phyloP scores from a whole-genome alignment of 139 green algal species.

The Zygnema cylindricum region DNA sequence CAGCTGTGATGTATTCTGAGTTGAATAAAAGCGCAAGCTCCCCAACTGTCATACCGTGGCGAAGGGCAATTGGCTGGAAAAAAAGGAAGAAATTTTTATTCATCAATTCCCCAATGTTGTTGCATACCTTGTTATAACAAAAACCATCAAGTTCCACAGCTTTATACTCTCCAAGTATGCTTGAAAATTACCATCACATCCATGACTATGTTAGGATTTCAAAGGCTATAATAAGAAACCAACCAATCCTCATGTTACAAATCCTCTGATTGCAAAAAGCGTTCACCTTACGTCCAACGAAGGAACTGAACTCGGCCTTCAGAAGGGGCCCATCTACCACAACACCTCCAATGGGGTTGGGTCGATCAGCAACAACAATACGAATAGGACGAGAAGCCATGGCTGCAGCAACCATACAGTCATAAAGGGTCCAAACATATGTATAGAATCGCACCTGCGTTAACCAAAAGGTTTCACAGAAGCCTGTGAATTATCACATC shows the following conservation, averaged over 20 bases:
- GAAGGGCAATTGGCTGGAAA: slow-evolving; percentile 55
- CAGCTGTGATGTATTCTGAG: slow-evolving; percentile 58
- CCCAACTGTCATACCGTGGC: slow-evolving; percentile 67
- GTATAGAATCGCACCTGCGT: slow-evolving; percentile 67
- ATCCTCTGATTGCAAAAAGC: background rate
- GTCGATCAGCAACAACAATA: slow-evolving; percentile 65
- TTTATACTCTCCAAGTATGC: background rate
- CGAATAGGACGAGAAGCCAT: background rate
- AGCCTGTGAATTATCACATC: too few relatives aligned
- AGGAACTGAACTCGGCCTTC: slow-evolving; percentile 41
- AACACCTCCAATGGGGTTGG: slow-evolving; percentile 64
- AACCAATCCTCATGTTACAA: background rate
- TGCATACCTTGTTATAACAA: too few relatives aligned
- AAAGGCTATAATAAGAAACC: background rate
- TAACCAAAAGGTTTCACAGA: too few relatives aligned
- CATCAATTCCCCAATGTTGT: too few relatives aligned
- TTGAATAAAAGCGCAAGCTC: slow-evolving; percentile 68
- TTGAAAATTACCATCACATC: background rate
- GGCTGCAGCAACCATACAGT: slow-evolving; percentile 66
- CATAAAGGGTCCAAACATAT: slow-evolving; percentile 72
- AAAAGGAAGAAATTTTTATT: background rate
- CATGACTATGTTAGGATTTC: background rate
- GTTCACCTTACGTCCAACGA: slow-evolving; percentile 65
- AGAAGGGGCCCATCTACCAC: slow-evolving; percentile 62
- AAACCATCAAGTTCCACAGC: too few relatives aligned